Percentiles rank a stretch among this genome's conserved stretches.
phyloP scores from a whole-genome alignment of 176 grass and related monocot genomes.

The Typha latifolia region DNA sequence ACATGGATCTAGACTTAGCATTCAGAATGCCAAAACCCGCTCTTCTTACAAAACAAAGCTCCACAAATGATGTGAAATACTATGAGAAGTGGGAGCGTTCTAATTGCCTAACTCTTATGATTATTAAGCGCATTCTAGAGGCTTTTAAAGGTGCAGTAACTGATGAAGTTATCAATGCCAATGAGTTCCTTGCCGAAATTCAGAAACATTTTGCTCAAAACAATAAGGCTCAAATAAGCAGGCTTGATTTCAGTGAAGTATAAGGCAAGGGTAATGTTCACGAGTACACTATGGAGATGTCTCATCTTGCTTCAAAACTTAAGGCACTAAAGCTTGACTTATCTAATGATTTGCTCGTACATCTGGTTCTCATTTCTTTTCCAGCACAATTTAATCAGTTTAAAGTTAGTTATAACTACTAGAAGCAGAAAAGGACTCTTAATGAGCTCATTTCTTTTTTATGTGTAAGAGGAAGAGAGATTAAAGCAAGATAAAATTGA shows the following conservation, averaged over 20 bases:
- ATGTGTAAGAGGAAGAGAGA: no score
- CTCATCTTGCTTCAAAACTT: background rate
- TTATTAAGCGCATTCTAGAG: background rate
- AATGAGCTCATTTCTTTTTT: background rate
- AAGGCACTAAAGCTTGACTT: background rate
- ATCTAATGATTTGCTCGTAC: background rate
- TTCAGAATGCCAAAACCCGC: background rate
- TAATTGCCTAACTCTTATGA: background rate
- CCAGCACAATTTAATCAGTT: background rate
- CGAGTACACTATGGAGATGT: background rate
- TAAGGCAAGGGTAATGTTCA: background rate
- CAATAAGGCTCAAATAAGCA: background rate
- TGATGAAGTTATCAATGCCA: background rate
- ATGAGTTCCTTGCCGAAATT: background rate
- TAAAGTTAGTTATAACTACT: background rate
- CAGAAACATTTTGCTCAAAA: background rate
- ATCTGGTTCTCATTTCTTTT: no score
- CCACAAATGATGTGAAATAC: background rate
- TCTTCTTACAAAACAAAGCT: background rate
- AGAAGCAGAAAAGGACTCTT: background rate
- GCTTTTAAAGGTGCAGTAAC: background rate
- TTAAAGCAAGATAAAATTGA: no score
- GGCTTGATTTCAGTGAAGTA: background rate
- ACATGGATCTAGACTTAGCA: background rate
- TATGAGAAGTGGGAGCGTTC: background rate